Conservation (phyloP, 495 filamentous ascomycete genomes). For the Saxophila tyrrhenica region DNA sequence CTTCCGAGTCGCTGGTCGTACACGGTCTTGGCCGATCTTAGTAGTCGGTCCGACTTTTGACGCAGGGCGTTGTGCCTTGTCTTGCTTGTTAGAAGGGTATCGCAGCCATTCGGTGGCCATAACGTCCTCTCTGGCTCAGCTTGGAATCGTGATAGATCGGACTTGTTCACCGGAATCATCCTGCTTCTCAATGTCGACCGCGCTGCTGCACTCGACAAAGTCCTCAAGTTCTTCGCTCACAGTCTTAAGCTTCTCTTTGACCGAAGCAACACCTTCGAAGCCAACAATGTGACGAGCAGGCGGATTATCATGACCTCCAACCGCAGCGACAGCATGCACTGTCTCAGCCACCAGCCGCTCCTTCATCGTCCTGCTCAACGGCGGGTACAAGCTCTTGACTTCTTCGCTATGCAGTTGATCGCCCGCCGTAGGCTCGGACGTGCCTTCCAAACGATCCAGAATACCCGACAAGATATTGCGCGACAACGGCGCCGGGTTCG, state of each 20-base stretch:
- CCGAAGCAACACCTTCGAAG: constrained; percentile 72
- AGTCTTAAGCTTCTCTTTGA: constrained; percentile 94
- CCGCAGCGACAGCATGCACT: constrained; percentile 81
- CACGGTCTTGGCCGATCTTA: too few species aligned
- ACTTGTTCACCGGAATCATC: not conserved
- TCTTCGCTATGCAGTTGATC: constrained; percentile 35
- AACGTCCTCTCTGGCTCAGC: not conserved
- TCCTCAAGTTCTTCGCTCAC: constrained; percentile 93
- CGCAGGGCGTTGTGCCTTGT: too few species aligned
- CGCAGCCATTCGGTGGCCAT: not conserved
- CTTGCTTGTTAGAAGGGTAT: too few species aligned
- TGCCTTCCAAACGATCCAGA: constrained; percentile 41
- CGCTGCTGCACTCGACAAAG: constrained; percentile 79
- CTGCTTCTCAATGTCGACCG: constrained; percentile 56
- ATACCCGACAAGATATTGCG: constrained; percentile 70
- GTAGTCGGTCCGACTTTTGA: too few species aligned
- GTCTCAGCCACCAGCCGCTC: constrained; percentile 71
- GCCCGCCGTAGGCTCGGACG: constrained; percentile 30
- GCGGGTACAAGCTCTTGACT: constrained; percentile 60
- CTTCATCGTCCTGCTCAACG: constrained; percentile 51
- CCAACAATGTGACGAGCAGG: constrained; percentile 91
- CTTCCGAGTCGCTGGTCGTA: too few species aligned
- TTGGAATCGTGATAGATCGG: not conserved
- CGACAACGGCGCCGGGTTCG: constrained; percentile 67
- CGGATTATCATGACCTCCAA: constrained; percentile 91